Evolutionary conservation across 2,329 filamentous ascomycete genomes (phyloP).

Genomic region (Fusarium sp.): DNA sequence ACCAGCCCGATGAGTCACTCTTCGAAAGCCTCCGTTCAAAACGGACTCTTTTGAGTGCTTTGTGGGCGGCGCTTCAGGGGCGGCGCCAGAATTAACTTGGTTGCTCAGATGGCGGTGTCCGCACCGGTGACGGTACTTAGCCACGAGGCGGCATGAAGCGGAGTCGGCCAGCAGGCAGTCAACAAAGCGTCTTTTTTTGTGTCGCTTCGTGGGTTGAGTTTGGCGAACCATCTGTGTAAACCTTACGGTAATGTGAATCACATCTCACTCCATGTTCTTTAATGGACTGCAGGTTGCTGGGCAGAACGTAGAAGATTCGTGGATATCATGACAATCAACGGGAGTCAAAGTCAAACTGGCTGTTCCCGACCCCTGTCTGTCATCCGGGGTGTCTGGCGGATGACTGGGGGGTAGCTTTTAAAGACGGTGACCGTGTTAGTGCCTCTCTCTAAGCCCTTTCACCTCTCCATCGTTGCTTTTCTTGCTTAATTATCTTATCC

Average conservation of each 20-base stretch:
- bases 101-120: slow-evolving; percentile 39
- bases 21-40: slow-evolving; percentile 22
- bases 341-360: slow-evolving; percentile 40
- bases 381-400: slow-evolving; percentile 33
- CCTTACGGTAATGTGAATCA: slow-evolving; percentile 19
- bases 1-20: slow-evolving; percentile 46
- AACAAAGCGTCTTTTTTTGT: slow-evolving; percentile 26
- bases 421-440: slow-evolving; percentile 29
- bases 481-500: slow-evolving; percentile 18
- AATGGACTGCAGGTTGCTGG: slow-evolving; percentile 34
- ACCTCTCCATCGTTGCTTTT: slow-evolving; percentile 37
- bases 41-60: slow-evolving; percentile 34
- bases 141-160: slow-evolving; percentile 41
- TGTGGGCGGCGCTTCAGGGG: slow-evolving; percentile 38
- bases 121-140: slow-evolving; percentile 42
- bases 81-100: slow-evolving; percentile 33
- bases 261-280: slow-evolving; percentile 9
- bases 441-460: slow-evolving; percentile 13
- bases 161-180: slow-evolving; percentile 39
- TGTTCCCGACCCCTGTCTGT: slow-evolving; percentile 38
- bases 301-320: slow-evolving; percentile 26
- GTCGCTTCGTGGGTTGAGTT: slow-evolving; percentile 16
- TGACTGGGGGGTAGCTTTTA: slow-evolving; percentile 30
- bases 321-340: slow-evolving; percentile 38
- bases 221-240: slow-evolving; percentile 29